Evolutionary conservation across 139 green algal genomes (phyloP), one percentile per base, ranked within the genome.

Genomic region (Penium margaritaceum): DNA sequence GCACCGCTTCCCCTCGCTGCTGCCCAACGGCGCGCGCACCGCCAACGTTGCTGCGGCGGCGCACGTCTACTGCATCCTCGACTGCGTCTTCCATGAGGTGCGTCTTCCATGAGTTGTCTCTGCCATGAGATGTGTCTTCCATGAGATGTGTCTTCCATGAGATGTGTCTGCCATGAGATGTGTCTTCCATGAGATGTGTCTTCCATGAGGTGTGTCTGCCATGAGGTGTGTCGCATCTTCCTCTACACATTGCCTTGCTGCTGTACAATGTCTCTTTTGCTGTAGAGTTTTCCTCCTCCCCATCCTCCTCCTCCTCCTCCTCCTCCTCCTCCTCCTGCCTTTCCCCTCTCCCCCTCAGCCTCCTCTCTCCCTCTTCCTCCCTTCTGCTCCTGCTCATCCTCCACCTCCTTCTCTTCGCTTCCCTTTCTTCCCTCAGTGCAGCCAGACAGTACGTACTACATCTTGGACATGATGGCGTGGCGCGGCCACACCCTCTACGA

Each of bases 381-480:
- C 34, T 3, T n/a, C 58, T 4, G 5, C 34, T n/a, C 58, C 24
- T 12, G n/a, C 34, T 67, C 34, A 19, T n/a, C 2, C 12, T 51
- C 27, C 19, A 19, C 27, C 34, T 24, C 27, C 38, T 36, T 58
- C 47, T 75, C 15, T 24, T 5, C 12, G n/a, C 29, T 24, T 24
- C 47, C 46, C 46, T n/a, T 30, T 1, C 5, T n/a, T 32, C 46
- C 5, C 14, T 0, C 46, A 9, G 4, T n/a, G 5, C 77, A 83
- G 77, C 29, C 43, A 21, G 75, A 68, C 33, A 29, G 74, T 34
- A 86, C 67, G 2, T 88, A 85, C 53, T 90, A 85, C 61, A 72
- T 90, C 17, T 29, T 84, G 43, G 92, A 97, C 78, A 70, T 95
- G 39, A 83, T 97, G 82, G 85, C 74, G 60, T 97, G 92, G 92